Base-by-base conservation (phyloP, 305 asterid genomes). In the Coffea humblotiana region DNA sequence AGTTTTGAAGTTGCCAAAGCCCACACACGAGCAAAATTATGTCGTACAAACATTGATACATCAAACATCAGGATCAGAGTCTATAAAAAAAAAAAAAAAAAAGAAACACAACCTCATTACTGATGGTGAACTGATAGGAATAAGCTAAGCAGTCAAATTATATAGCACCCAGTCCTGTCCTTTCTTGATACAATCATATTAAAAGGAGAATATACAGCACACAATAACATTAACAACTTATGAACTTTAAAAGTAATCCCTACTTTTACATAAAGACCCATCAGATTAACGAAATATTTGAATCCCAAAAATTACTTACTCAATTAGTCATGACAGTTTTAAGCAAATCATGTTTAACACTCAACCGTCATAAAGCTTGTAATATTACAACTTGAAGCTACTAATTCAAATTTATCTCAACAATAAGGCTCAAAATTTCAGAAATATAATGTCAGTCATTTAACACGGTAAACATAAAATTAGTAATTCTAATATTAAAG, bases 51-150 rank as follows among this genome's bases (percentile, higher is more conserved):
- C 83, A 91, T 80, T 64, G 98, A 91, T 83, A 88, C 97, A 77
- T 94, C 98, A 83, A 95, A 91, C 96, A 92, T 92, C 90, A 95
- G 92, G 89, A 92, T 80, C 91, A 95, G 86, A 54, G 94, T 84
- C 99, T 95, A 74, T 90, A 84, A 80, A 87, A 84, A 10, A 49
- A 49, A 49, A 49, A 49, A 10, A 10, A 37, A 37, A 37, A 37
- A 37, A 37, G 40, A 68, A 77, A 77, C 37, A 81, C 64, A 82
- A 54, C 66, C 79, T 72, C 76, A 78, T 89, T 80, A 88, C 86
- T 61, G 77, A 82, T 73, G 11, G 43, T 37, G 83, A 35, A 70
- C 43, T 64, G 13, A 29, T 32, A 45, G 6, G 8, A 15, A 23
- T 58, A 58, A 21, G 64, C 11, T 58, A 21, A 56, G 25, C 25